Evolutionary conservation across 2,329 filamentous ascomycete genomes (phyloP).

Genomic region (Arthroderma sp.): DNA sequence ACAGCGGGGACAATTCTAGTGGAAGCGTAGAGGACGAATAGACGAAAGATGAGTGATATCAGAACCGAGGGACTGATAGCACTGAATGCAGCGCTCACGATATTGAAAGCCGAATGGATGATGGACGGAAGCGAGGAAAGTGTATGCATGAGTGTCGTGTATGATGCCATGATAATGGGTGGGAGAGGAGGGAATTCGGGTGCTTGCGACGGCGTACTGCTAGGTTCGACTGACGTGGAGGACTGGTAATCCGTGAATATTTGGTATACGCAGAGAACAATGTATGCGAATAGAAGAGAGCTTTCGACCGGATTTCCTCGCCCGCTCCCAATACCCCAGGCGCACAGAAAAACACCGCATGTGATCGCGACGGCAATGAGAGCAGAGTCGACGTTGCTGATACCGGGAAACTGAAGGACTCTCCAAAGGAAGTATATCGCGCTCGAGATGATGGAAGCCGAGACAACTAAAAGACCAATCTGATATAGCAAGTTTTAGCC

Average conservation of each 20-base stretch:
- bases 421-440: constrained; percentile 94
- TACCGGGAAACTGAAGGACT: constrained; percentile 82
- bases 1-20: constrained; percentile 93
- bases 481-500: constrained; percentile 25
- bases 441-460: constrained; percentile 82
- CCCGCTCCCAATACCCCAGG: constrained; percentile 86
- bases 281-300: constrained; percentile 87
- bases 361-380: constrained; percentile 88
- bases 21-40: constrained; percentile 89
- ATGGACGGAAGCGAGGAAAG: constrained; percentile 71
- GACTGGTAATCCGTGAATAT: constrained; percentile 98
- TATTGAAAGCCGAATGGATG: constrained; percentile 68
- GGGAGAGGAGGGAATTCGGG: constrained; percentile 84
- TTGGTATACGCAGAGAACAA: constrained; percentile 97
- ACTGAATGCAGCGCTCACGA: constrained; percentile 82
- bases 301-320: constrained; percentile 92
- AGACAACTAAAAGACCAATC: constrained; percentile 79
- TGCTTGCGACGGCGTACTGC: constrained; percentile 42
- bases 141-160: constrained; percentile 76
- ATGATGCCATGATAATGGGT: constrained; percentile 96
- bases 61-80: constrained; percentile 93
- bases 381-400: constrained; percentile 81
- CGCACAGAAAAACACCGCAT: constrained; percentile 80
- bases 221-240: constrained; percentile 48
- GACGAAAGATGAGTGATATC: constrained; percentile 84